Evolutionary conservation across 2,329 filamentous ascomycete genomes (phyloP).

Genomic region (Zymoseptoria pseudotritici): DNA sequence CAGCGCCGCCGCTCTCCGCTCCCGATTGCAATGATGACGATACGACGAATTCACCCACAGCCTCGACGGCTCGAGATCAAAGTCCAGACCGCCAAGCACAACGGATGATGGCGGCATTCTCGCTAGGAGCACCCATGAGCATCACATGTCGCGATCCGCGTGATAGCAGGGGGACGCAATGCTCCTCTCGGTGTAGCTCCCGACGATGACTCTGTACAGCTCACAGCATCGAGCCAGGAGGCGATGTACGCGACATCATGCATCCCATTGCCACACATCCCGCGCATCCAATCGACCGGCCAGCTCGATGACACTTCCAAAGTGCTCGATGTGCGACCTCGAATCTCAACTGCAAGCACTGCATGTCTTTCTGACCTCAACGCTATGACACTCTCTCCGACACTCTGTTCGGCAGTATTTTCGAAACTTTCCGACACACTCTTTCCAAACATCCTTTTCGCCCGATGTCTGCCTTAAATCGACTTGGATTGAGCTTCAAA

Average conservation of each 20-base stretch:
- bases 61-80: not conserved
- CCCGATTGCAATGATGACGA: too few relatives aligned
- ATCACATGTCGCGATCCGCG: not conserved
- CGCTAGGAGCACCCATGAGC: not conserved
- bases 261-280: not conserved
- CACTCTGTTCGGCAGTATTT: too few relatives aligned
- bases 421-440: not conserved
- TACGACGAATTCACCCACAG: too few relatives aligned
- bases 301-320: not conserved
- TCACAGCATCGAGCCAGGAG: not conserved
- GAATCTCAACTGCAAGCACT: too few relatives aligned
- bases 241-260: not conserved
- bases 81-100: not conserved
- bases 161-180: not conserved
- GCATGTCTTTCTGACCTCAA: too few relatives aligned
- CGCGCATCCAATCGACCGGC: not conserved
- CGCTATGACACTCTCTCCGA: too few relatives aligned
- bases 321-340: not conserved
- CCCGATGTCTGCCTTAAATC: not conserved
- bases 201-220: not conserved
- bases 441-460: not conserved
- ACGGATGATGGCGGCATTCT: not conserved
- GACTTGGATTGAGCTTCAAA: not conserved
- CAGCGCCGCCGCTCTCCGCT: not conserved
- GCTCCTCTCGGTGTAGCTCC: not conserved